Evolutionary conservation across 352 stramenopile species (phyloP).

Genomic region (Phytophthora capsici): DNA sequence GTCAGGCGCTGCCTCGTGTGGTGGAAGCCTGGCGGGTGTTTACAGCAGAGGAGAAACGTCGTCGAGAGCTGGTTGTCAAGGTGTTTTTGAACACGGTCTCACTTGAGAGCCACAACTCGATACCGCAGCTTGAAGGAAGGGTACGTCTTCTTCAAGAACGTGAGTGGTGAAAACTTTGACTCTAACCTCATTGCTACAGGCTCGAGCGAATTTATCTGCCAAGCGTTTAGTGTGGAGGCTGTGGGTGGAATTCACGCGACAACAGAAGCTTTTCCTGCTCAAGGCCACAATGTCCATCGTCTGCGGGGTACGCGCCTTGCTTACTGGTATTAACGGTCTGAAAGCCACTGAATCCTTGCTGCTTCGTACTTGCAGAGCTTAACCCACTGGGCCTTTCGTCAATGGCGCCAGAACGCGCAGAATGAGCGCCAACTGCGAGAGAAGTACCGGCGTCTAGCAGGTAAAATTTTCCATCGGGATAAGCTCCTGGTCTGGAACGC

Average conservation of each 20-base stretch:
- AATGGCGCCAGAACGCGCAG: slow-evolving; percentile 58
- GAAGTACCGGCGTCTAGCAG: slow-evolving; percentile 55
- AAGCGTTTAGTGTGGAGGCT: slow-evolving; percentile 56
- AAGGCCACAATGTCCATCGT: slow-evolving; percentile 76
- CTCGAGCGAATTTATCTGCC: slow-evolving; percentile 45
- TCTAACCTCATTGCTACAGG: slow-evolving; percentile 27
- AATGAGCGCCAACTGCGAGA: slow-evolving; percentile 46
- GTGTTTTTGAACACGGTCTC: slow-evolving; percentile 70
- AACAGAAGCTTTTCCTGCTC: slow-evolving; percentile 75
- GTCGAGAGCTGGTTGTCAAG: slow-evolving; percentile 47
- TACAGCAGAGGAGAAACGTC: slow-evolving; percentile 31
- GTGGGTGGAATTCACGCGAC: slow-evolving; percentile 58
- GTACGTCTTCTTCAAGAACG: slow-evolving; percentile 22
- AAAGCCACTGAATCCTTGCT: neutral
- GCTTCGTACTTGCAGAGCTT: slow-evolving; percentile 50
- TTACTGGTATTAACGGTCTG: neutral
- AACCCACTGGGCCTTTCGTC: slow-evolving; percentile 69
- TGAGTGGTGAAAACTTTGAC: too few relatives aligned
- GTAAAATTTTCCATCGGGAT: slow-evolving; percentile 62
- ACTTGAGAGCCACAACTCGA: slow-evolving; percentile 79
- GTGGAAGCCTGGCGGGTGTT: slow-evolving; percentile 57
- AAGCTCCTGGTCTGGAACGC: slow-evolving; percentile 62
- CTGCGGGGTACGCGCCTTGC: slow-evolving; percentile 45
- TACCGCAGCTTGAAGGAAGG: slow-evolving; percentile 48
- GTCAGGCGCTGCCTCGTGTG: slow-evolving; percentile 63